Conservation (phyloP, 2,329 filamentous ascomycete species). For the Talaromyces albobiverticillius region DNA sequence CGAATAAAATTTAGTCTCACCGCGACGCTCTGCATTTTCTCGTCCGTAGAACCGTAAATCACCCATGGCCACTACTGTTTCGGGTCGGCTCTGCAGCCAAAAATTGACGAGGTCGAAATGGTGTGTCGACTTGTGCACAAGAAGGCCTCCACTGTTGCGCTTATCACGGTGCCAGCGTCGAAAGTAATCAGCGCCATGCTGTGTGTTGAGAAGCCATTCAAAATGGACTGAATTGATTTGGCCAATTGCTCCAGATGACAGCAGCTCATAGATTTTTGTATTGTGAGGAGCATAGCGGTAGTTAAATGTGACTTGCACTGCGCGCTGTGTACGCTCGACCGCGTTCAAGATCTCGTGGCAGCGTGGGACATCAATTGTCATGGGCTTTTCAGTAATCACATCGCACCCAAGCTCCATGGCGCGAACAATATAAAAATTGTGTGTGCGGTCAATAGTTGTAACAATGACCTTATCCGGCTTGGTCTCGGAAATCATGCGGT, state of each 20-base stretch:
- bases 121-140: conserved; percentile 63
- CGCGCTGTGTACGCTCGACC: conserved; percentile 48
- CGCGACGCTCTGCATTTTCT: conserved; percentile 59
- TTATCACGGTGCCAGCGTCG: conserved; percentile 63
- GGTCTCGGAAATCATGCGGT: conserved; percentile 55
- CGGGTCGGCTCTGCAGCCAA: conserved; percentile 56
- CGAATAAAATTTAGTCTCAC: conserved; percentile 51
- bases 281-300: conserved; percentile 66
- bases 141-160: conserved; percentile 57
- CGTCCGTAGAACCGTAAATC: conserved; percentile 60
- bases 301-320: conserved; percentile 61
- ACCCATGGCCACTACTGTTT: conserved; percentile 58
- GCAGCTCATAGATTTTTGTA: conserved; percentile 56
- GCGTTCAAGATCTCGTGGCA: conserved; percentile 56
- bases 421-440: conserved; percentile 59
- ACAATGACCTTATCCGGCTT: conserved; percentile 61
- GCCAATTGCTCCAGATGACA: conserved; percentile 56
- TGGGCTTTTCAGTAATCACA: conserved; percentile 64
- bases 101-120: conserved; percentile 65
- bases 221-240: conserved; percentile 59
- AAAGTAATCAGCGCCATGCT: conserved; percentile 62
- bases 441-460: conserved; percentile 62
- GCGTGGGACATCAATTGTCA: conserved; percentile 59
- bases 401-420: conserved; percentile 59
- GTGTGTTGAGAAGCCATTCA: conserved; percentile 63